Base-by-base conservation (phyloP, 495 filamentous ascomycete species). In the Hypoxylon intermedium region DNA sequence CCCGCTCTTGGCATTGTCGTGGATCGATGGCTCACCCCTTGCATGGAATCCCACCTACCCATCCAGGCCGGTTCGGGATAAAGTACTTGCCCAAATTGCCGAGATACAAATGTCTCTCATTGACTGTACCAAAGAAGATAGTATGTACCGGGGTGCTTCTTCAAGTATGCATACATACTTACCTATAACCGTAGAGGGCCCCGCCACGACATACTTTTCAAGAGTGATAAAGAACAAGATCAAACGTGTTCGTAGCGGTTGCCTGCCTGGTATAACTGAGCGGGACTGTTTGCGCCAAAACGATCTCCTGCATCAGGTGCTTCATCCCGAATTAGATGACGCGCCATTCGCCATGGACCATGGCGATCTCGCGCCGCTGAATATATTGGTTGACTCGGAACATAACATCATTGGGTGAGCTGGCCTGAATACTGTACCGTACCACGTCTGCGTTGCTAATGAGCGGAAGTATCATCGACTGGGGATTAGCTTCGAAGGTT, bases 21-120 rank as follows among this genome's bases (percentile, higher is more conserved):
- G 44, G 44, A 9, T 48, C 15, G 44, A 48, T 13, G 44, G 44
- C 44, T 48, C 44, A 18, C 18, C 20, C 15, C 44, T 48, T 31
- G 11, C 15, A 13, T 48, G 23, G 26, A 48, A 12, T 13, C n/a
- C 36, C 6, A 13, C 36, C 6, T 6, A 13, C 36, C 36, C 36
- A 12, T 12, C 36, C 5, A 40, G 36, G 36, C 36, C 36, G n/a
- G n/a, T 40, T 13, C 36, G 36, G 5, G 16, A 40, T 40, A 13
- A 40, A 12, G 36, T 40, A 13, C 36, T 40, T 19, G 5, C 5
- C 36, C 5, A 40, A 40, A 40, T 40, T 12, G n/a, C 36, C 36
- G 16, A 40, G 12, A 5, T 40, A 13, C 36, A 40, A 12, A 4
- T 48, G 26, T 30, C 18, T 12, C 28, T 48, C 5, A 28, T 48